Conservation (phyloP, 768 basidiomycete genomes). For the Cystobasidiopsis lactophilus region DNA sequence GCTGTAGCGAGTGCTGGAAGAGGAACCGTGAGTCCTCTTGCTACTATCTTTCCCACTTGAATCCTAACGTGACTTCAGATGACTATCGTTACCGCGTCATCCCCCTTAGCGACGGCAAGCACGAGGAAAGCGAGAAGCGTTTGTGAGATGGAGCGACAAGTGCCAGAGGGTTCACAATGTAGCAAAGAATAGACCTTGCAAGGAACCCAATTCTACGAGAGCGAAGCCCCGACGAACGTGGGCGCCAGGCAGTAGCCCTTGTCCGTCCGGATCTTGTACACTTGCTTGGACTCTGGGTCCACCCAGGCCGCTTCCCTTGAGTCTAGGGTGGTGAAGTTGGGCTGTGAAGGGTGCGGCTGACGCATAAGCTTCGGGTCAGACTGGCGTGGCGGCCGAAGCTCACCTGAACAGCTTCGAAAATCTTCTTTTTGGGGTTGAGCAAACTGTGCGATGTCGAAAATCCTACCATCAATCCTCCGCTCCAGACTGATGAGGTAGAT, state of each 20-base stretch:
- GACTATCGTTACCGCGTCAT: too few relatives aligned
- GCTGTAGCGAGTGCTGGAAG: too few relatives aligned
- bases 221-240: constrained; percentile 65
- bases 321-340: constrained; percentile 74
- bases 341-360: constrained; percentile 5
- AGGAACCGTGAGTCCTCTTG: too few relatives aligned
- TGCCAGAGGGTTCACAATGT: too few relatives aligned
- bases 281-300: constrained; percentile 43
- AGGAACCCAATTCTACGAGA: constrained; percentile 53
- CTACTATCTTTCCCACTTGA: too few relatives aligned
- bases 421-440: constrained; percentile 96
- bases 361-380: neutral
- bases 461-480: constrained; percentile 25
- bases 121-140: too few relatives aligned
- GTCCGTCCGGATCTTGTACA: constrained; percentile 68
- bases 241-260: constrained; percentile 60
- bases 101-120: too few relatives aligned
- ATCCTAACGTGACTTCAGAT: too few relatives aligned
- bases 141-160: too few relatives aligned
- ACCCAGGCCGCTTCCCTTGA: constrained; percentile 80
- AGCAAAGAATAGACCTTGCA: too few relatives aligned
- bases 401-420: constrained; percentile 68
- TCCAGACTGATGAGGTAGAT: neutral
- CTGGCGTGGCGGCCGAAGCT: constrained; percentile 32
- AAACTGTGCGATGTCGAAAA: constrained; percentile 33